phyloP scores from a whole-genome alignment of 1,284 basidiomycete genomes.

The Microbotryum scabiosae region DNA sequence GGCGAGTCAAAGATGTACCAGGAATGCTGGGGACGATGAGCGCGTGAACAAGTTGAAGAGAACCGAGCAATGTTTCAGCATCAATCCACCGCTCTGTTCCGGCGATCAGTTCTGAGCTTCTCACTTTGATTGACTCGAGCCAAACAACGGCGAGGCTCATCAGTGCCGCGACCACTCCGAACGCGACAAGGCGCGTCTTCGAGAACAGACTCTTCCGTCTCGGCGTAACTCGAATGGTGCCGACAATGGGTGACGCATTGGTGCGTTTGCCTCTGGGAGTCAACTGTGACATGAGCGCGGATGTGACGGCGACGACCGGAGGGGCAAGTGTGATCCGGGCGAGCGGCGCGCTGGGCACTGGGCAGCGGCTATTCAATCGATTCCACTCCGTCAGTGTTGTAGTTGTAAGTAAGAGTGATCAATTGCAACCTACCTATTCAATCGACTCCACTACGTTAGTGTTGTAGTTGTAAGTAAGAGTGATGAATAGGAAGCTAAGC shows the following conservation, averaged over 20 bases:
- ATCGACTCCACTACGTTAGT: no score
- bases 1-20: conserved; percentile 61
- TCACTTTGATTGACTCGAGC: conserved; percentile 30
- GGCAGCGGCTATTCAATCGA: no score
- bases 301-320: background rate
- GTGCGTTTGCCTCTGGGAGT: background rate
- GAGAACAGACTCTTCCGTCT: conserved; percentile 5
- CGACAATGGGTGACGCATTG: background rate
- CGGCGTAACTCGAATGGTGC: background rate
- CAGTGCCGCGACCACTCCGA: conserved; percentile 13
- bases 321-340: background rate
- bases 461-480: no score
- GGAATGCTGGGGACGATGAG: conserved; percentile 4
- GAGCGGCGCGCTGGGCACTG: background rate
- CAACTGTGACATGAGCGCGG: background rate
- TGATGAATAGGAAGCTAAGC: no score
- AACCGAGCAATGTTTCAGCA: background rate
- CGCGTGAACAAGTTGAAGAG: background rate
- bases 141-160: conserved; percentile 11
- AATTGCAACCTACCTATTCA: no score
- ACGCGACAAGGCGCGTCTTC: conserved; percentile 12
- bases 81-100: background rate
- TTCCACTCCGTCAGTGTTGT: no score
- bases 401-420: no score
- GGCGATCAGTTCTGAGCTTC: background rate